phyloP scores from a whole-genome alignment of 768 basidiomycete genomes.

The Tylopilus subfusipes region DNA sequence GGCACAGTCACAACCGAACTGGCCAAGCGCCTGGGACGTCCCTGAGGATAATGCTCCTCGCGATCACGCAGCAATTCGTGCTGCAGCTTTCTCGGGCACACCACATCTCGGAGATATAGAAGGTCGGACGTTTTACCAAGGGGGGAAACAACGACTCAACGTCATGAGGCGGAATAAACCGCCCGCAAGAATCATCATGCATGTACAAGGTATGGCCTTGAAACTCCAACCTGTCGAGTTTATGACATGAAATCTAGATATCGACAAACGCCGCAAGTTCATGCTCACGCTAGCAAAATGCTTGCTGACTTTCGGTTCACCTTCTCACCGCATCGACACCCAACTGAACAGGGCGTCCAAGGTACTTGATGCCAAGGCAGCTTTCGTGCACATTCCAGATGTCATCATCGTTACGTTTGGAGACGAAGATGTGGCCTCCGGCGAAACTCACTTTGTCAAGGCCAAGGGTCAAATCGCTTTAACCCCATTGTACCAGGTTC shows the following conservation, averaged over 20 bases:
- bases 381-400: conserved; percentile 80
- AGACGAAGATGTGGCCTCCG: conserved; percentile 66
- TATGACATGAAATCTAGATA: conserved; percentile 32
- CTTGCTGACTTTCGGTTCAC: conserved; percentile 89
- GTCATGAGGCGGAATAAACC: conserved; percentile 34
- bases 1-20: conserved; percentile 22
- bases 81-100: not conserved
- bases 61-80: conserved; percentile 13
- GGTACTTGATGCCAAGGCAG: conserved; percentile 74
- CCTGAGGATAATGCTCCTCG: conserved; percentile 17
- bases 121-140: conserved; percentile 29
- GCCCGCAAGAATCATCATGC: conserved; percentile 38
- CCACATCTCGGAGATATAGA: conserved; percentile 11
- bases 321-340: conserved; percentile 88
- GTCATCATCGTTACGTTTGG: conserved; percentile 81
- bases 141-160: conserved; percentile 27
- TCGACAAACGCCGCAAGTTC: conserved; percentile 60
- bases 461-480: conserved; percentile 77
- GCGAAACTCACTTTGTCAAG: conserved; percentile 83
- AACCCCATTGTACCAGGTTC: conserved; percentile 77
- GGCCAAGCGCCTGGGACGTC: conserved; percentile 21
- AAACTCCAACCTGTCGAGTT: not conserved
- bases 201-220: conserved; percentile 43
- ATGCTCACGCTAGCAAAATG: conserved; percentile 83
- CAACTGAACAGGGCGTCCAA: conserved; percentile 78